Evolutionary conservation across 2,329 filamentous ascomycete genomes (phyloP), one percentile per base, ranked within the genome.

Genomic region (Clonostachys rhizophaga): DNA sequence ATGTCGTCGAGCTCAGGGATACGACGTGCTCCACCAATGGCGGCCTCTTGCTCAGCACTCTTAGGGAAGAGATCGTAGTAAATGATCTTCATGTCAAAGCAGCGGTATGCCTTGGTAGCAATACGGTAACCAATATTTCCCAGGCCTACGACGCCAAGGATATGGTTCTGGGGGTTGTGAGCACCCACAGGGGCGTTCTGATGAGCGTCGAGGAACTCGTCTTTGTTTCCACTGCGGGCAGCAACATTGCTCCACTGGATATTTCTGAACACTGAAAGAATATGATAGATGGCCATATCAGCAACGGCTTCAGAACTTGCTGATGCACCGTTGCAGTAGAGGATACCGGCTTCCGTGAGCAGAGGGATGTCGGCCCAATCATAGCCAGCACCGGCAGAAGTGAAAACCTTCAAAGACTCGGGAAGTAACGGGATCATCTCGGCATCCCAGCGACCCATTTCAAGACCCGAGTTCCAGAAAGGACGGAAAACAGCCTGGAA

Each of bases 401-500:
- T 77, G 60, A 76, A 83, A 14, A 84, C 72, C 51, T 71, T 75
- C 50, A 78, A 73, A 0, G 72, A 76, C 2, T 59, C 44, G 1
- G 81, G 81, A 5, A 85, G 57, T 9, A 79, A 57, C 0, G 68
- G 65, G 44, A 85, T 77, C 17, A 85, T 56, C 50, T 85, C 81
- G 11, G 61, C 55, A 54, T 86, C 77, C 79, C 80, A 84, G 18
- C 74, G 74, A 1, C 79, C 80, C 79, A 85, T 84, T 54, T 85
- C 82, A 5, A 78, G 79, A 2, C 82, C 82, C 0, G 80, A 83
- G 48, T 79, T 77, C 79, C 80, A 85, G 59, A 82, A 83, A 0
- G 81, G 81, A 3, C 80, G 68, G 53, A 81, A 79, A 42, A 72
- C 62, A 3, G 66, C 70, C 12, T 56, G 51, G 46, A 74, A 72